Base-by-base conservation (phyloP, 768 basidiomycete genomes). In the Amanita rubescens region DNA sequence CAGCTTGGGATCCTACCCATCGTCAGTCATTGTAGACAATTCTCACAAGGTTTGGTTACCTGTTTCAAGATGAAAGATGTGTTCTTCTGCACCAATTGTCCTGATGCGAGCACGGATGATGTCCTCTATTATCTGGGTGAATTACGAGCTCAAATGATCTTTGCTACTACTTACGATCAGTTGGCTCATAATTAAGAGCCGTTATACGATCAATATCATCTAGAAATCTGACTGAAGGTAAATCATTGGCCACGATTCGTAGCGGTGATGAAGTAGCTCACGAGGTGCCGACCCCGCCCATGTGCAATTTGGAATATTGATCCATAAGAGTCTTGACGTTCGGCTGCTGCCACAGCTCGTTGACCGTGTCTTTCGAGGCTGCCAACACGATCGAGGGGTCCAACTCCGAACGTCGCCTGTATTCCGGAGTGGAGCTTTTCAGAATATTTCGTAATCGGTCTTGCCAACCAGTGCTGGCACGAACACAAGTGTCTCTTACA, bases 31-130 rank as follows among this genome's bases (percentile, higher is more conserved):
- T 5, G 20, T 27, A n/a, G 47, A 8, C 27, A 2, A 49, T 33
- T n/a, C n/a, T n/a, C 20, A 25, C 44, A 34, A 24, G 17, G 32
- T 32, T 11, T 15, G 7, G 14, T 14, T 52, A 84, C 85, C 75
- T 59, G 71, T 69, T 44, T 87, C 82, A 50, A 80, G 70, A 19
- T 75, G 62, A 55, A 88, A 82, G 9, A 75, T 69, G 58, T 89
- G 82, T 61, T 90, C 87, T 54, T 88, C 82, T 2, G 87, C 80
- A 1, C 87, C 87, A 48, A 85, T 72, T 1, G 87, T 90, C 22
- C 82, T 75, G 54, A 90, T 71, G 45, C 87, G 74, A 1, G 87
- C 87, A 17, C 85, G 78, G n/a, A 88, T 77, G 51, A 88, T 84
- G 60, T 90, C 86, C 50, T 74, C 84, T 79, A 49, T 4, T n/a